Percentiles rank a stretch among this genome's conserved stretches.
phyloP scores from a whole-genome alignment of 331 rosid species.

The Pyrus hybrid region DNA sequence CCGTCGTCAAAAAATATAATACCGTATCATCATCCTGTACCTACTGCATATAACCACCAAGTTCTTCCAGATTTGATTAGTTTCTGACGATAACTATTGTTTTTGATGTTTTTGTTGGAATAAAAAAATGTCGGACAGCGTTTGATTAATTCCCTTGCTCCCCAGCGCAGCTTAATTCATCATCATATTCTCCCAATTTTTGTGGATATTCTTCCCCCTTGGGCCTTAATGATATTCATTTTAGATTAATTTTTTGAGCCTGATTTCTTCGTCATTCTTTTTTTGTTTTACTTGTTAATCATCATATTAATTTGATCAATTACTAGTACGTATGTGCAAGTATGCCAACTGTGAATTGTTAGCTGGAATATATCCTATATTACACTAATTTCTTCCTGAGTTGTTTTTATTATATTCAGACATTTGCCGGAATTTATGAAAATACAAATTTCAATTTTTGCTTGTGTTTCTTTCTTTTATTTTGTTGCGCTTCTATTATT shows the following conservation, averaged over 20 bases:
- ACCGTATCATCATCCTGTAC: slow-evolving; percentile 3
- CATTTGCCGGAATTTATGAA: not conserved
- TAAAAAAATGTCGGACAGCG: not conserved
- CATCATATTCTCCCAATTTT: not conserved
- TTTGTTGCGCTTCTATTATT: no score
- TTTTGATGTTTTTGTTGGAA: not conserved
- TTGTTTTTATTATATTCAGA: not conserved
- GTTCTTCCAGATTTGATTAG: slow-evolving; percentile 74
- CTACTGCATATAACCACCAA: slow-evolving; percentile 6
- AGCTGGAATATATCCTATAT: not conserved
- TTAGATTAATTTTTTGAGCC: not conserved
- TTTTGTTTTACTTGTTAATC: not conserved
- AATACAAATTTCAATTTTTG: not conserved
- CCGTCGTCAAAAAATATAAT: slow-evolving; percentile 21
- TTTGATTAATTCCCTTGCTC: not conserved
- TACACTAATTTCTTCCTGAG: not conserved
- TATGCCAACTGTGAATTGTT: not conserved
- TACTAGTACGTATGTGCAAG: not conserved
- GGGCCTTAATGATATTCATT: not conserved
- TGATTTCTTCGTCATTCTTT: not conserved
- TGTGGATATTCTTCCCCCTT: not conserved
- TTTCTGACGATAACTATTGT: slow-evolving; percentile 24
- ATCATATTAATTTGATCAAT: not conserved
- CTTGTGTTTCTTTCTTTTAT: no score
- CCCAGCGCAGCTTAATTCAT: not conserved